Evolutionary conservation across 2,329 filamentous ascomycete genomes (phyloP).

Genomic region (Hymenoscyphus occultus): DNA sequence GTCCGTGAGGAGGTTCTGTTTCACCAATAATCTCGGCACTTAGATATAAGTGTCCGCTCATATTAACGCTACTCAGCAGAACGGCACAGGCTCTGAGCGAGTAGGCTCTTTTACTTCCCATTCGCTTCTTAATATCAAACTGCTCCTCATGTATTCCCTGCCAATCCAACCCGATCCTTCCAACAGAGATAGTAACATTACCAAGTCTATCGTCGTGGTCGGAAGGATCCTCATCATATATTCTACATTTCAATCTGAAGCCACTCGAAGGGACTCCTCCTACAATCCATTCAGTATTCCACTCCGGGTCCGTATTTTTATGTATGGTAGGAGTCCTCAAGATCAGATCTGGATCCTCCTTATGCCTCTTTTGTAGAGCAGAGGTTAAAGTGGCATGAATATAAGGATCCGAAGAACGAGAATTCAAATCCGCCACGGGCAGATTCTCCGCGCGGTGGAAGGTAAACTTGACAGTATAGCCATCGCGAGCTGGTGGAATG

Average conservation of each 20-base stretch:
- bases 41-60: conserved; percentile 68
- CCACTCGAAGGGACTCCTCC: conserved; percentile 79
- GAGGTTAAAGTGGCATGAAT: conserved; percentile 70
- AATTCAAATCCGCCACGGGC: conserved; percentile 75
- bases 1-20: conserved; percentile 66
- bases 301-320: conserved; percentile 68
- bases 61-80: conserved; percentile 59
- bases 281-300: conserved; percentile 85
- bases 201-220: conserved; percentile 86
- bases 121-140: conserved; percentile 76
- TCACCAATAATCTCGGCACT: conserved; percentile 76
- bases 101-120: conserved; percentile 85
- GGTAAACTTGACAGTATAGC: conserved; percentile 81
- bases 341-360: conserved; percentile 74
- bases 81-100: conserved; percentile 66
- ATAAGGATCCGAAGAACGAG: conserved; percentile 79
- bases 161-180: conserved; percentile 63
- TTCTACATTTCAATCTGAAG: conserved; percentile 77
- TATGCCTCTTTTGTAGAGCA: conserved; percentile 70
- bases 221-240: conserved; percentile 87
- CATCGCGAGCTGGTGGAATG: conserved; percentile 68
- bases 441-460: conserved; percentile 80
- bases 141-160: conserved; percentile 59
- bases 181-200: conserved; percentile 71
- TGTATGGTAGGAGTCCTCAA: conserved; percentile 76